phyloP scores from a whole-genome alignment of 2,329 filamentous ascomycete species.

The Calonectria pseudoreteaudii region DNA sequence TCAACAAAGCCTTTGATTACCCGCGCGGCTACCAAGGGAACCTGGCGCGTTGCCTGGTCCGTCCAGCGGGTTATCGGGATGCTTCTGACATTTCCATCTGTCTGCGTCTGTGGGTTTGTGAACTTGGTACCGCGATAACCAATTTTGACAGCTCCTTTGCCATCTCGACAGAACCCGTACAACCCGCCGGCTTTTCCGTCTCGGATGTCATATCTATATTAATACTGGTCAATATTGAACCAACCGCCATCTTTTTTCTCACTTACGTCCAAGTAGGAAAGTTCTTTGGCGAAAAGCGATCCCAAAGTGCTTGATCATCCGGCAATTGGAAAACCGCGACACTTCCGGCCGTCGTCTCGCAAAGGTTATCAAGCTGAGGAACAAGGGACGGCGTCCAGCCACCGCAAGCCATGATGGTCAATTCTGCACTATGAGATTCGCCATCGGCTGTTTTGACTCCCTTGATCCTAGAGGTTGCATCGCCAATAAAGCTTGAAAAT shows the following conservation, averaged over 20 bases:
- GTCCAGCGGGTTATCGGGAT: slow-evolving; percentile 54
- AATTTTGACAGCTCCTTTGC: slow-evolving; percentile 42
- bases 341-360: slow-evolving; percentile 35
- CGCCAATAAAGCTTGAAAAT: slow-evolving; percentile 44
- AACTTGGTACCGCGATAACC: slow-evolving; percentile 46
- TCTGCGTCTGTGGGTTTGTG: slow-evolving; percentile 53
- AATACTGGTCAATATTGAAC: not conserved
- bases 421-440: slow-evolving; percentile 42
- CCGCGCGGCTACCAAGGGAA: slow-evolving; percentile 28
- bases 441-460: slow-evolving; percentile 55
- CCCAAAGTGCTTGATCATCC: slow-evolving; percentile 13
- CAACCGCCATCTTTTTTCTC: not conserved
- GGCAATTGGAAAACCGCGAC: slow-evolving; percentile 34
- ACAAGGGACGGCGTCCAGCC: slow-evolving; percentile 34
- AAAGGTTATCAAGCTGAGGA: slow-evolving; percentile 31
- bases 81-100: slow-evolving; percentile 51
- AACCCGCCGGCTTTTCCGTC: slow-evolving; percentile 37
- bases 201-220: slow-evolving; percentile 22
- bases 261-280: slow-evolving; percentile 32
- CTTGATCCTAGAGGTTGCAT: slow-evolving; percentile 34
- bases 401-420: slow-evolving; percentile 54
- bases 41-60: slow-evolving; percentile 26
- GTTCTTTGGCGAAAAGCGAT: slow-evolving; percentile 28
- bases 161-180: slow-evolving; percentile 43
- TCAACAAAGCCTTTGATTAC: slow-evolving; percentile 46